A percentile compares a stretch with the other conserved stretches of the same genome.
Conservation (phyloP, 2,329 filamentous ascomycete genomes). For the Neonectria coccinea region DNA sequence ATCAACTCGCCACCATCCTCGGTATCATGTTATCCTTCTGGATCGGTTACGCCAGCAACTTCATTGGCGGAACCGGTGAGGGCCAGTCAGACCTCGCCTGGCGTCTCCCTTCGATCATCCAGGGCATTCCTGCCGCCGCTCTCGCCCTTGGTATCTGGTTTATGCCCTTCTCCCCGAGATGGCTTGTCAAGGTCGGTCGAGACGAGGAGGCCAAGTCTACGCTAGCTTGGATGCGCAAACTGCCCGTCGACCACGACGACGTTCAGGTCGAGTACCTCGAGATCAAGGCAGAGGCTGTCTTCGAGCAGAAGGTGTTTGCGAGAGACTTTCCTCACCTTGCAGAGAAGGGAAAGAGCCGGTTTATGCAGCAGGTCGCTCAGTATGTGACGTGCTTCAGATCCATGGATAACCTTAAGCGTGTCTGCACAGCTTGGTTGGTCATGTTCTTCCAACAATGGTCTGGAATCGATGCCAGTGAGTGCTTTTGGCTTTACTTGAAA, state of each 20-base stretch:
- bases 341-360: conserved; percentile 38
- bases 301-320: conserved; percentile 44
- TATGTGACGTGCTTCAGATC: background rate
- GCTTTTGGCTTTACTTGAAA: background rate
- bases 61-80: conserved; percentile 53
- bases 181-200: conserved; percentile 45
- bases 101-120: conserved; percentile 61
- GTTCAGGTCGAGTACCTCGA: conserved; percentile 47
- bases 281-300: conserved; percentile 54
- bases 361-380: background rate
- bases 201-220: conserved; percentile 45
- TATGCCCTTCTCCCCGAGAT: conserved; percentile 56
- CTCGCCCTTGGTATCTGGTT: conserved; percentile 66
- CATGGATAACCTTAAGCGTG: conserved; percentile 50
- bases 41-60: conserved; percentile 56
- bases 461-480: conserved; percentile 47
- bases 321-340: conserved; percentile 45
- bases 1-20: conserved; percentile 56
- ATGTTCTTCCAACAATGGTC: conserved; percentile 68
- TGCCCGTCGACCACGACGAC: background rate
- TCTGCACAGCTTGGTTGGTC: conserved; percentile 64
- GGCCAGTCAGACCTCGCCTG: conserved; percentile 59
- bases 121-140: conserved; percentile 67
- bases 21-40: conserved; percentile 59
- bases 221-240: conserved; percentile 31